Base-by-base conservation (phyloP, 2,329 filamentous ascomycete species). In the Tolypocladium sp. region DNA sequence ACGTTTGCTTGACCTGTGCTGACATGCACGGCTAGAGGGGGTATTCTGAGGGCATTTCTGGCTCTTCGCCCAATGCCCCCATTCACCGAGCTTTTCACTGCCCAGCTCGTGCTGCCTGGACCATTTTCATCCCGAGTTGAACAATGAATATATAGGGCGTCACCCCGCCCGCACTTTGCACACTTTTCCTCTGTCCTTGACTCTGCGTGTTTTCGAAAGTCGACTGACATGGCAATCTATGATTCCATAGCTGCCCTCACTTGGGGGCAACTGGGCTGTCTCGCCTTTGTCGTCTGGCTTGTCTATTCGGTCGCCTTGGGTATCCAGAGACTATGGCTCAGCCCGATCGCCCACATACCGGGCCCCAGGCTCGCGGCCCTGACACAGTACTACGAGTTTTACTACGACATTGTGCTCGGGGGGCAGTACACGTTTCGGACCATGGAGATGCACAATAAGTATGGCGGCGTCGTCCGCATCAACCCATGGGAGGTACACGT, bases 361-460 rank as follows among this genome's bases (percentile, higher is more conserved):
- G 74, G 74, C 3, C 74, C 74, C 57, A 73, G 64, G 61, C 67
- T 77, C 38, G 73, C 74, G 33, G 74, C 73, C 5, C 62, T 74
- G 55, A 75, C 73, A 55, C 67, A 71, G 56, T 74, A 70, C 67
- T 76, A 76, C 59, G 74, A 76, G 61, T 71, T 72, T 55, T 79
- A 77, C 64, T 77, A 77, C 60, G 76, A 79, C 58, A 67, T 77
- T 25, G 58, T 76, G 49, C 66, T 73, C 7, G 70, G 72, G 7
- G 77, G 76, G 2, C 68, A 75, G 63, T 79, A 77, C 60, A 75
- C 68, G 17, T 75, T 71, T 63, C 71, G 77, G 58, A 74, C 79
- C 27, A 64, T 69, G 49, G 67, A 74, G 57, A 64, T 79, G 63
- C 77, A 79, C 63, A 64, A 73, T 54, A 62, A 66, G 62, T 79